Percentiles rank a stretch among this genome's conserved stretches.
Conservation (phyloP, 495 filamentous ascomycete species). For the Aspergillus indologenus region DNA sequence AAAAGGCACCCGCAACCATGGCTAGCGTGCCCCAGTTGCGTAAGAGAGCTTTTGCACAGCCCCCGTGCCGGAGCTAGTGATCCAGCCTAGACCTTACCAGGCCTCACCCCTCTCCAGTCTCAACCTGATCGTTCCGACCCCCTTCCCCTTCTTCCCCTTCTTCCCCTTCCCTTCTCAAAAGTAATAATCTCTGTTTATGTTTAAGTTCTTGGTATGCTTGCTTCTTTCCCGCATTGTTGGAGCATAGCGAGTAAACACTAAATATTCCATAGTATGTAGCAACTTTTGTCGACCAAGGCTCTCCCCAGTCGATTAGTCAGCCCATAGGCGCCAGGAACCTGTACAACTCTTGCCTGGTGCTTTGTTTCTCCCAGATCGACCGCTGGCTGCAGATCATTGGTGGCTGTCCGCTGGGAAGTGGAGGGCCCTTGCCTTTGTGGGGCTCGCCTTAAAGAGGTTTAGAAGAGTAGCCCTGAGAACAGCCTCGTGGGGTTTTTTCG, state of each 20-base stretch:
- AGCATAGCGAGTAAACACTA: neutral
- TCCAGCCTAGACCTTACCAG: constrained; percentile 17
- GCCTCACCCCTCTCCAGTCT: constrained; percentile 6
- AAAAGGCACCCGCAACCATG: constrained; percentile 9
- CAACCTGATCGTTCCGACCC: too few relatives aligned
- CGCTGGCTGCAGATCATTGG: constrained; percentile 15
- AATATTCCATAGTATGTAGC: too few relatives aligned
- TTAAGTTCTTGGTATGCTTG: too few relatives aligned
- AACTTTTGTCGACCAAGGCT: neutral
- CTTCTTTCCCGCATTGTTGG: neutral
- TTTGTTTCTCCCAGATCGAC: constrained; percentile 8
- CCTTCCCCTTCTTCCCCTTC: neutral
- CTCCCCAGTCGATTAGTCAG: neutral
- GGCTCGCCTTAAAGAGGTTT: neutral
- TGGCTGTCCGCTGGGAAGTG: neutral
- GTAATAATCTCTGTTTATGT: too few relatives aligned
- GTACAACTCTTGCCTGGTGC: neutral
- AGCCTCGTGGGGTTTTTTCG: constrained; percentile 25
- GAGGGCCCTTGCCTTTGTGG: neutral
- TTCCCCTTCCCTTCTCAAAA: too few relatives aligned
- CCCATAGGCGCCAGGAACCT: neutral
- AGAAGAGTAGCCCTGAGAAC: neutral
- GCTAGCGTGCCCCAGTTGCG: constrained; percentile 21
- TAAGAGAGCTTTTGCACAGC: constrained; percentile 32
- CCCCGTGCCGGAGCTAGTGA: constrained; percentile 30